A percentile compares a stretch with the other conserved stretches of the same genome.
phyloP scores from a whole-genome alignment of 2,329 filamentous ascomycete genomes.

The Periconia macrospinosa region DNA sequence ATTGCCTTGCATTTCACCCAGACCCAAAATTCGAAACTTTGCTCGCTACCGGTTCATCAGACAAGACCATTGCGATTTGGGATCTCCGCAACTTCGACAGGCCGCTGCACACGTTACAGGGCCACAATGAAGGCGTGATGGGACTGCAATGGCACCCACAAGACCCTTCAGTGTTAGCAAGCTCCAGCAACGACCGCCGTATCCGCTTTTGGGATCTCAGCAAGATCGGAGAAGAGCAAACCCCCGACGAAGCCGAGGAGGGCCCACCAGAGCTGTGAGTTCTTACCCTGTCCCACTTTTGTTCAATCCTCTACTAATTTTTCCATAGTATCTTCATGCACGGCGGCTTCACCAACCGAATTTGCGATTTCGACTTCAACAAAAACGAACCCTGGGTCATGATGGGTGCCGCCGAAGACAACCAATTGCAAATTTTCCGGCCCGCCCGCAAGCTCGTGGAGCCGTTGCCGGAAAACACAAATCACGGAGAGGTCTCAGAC shows the following conservation, averaged over 20 bases:
- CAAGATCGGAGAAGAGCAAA: conserved; percentile 89
- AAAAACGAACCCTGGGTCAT: conserved; percentile 95
- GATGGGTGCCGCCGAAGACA: conserved; percentile 94
- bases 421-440: conserved; percentile 83
- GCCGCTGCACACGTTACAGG: conserved; percentile 87
- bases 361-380: conserved; percentile 98
- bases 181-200: conserved; percentile 87
- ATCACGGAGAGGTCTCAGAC: conserved; percentile 44
- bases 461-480: conserved; percentile 37
- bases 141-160: conserved; percentile 93
- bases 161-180: conserved; percentile 85
- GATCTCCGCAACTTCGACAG: conserved; percentile 88
- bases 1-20: conserved; percentile 93
- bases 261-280: conserved; percentile 90
- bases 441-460: conserved; percentile 43
- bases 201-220: conserved; percentile 97
- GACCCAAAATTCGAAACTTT: conserved; percentile 73
- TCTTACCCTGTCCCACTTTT: not conserved
- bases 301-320: conserved; percentile 12
- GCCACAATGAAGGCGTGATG: conserved; percentile 86
- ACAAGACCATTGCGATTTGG: conserved; percentile 95
- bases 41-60: conserved; percentile 88
- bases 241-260: conserved; percentile 91
- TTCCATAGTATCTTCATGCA: conserved; percentile 85
- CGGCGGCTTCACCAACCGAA: conserved; percentile 93